Conservation (phyloP, 2,329 filamentous ascomycete species). For the Venturia carpophila region DNA sequence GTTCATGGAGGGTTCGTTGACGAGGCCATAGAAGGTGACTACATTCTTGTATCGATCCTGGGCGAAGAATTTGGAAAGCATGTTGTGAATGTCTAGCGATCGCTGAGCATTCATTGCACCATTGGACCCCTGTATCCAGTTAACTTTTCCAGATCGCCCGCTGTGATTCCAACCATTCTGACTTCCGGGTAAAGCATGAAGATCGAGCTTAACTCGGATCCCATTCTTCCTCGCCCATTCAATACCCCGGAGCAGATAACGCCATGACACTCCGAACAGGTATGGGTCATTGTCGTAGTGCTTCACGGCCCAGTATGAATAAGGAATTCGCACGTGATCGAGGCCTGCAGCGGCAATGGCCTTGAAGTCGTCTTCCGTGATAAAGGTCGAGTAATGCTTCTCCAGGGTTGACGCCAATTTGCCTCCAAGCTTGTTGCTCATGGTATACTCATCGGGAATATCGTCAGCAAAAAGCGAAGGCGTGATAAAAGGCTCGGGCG, state of each 20-base stretch:
- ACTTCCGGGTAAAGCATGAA: conserved; percentile 81
- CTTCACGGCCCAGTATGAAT: conserved; percentile 87
- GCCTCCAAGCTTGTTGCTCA: conserved; percentile 62
- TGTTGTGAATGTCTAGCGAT: conserved; percentile 80
- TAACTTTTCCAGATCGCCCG: conserved; percentile 69
- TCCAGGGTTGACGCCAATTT: conserved; percentile 63
- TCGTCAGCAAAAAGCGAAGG: conserved; percentile 77
- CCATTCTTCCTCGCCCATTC: conserved; percentile 92
- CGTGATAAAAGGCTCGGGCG: conserved; percentile 88
- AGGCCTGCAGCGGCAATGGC: conserved; percentile 82
- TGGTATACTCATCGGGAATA: conserved; percentile 82
- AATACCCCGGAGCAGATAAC: conserved; percentile 84
- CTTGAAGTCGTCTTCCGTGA: conserved; percentile 74
- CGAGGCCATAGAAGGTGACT: conserved; percentile 84
- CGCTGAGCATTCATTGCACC: conserved; percentile 70
- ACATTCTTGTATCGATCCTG: conserved; percentile 90
- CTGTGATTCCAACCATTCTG: conserved; percentile 99
- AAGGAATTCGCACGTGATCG: conserved; percentile 92
- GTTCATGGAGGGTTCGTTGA: conserved; percentile 66
- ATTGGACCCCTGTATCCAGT: conserved; percentile 83
- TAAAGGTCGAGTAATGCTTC: conserved; percentile 81
- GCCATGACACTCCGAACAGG: conserved; percentile 77
- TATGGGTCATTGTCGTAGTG: conserved; percentile 83
- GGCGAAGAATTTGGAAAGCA: conserved; percentile 82
- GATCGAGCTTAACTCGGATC: conserved; percentile 81